Evolutionary conservation across 176 grass and related monocot species (phyloP), one percentile per base, ranked within the genome.

Genomic region (Poa annua): DNA sequence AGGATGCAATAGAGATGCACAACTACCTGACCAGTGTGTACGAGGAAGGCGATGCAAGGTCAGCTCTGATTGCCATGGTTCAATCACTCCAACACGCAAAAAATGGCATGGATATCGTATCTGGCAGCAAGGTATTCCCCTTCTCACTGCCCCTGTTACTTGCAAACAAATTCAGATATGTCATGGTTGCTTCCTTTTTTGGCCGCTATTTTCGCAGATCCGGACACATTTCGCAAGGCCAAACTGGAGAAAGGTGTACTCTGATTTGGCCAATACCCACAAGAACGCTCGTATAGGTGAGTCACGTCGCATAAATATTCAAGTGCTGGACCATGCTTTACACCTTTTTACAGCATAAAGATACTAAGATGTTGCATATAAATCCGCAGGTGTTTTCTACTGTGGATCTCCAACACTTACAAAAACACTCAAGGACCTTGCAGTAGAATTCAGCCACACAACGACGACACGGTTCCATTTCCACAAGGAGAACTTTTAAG

Each of bases 1-100:
- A 99, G 93, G 84, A 96, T 88, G 65, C 88, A 71, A 96, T 99
- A 78, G 97, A 99, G 81, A 99, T 99, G 93, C 97, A 99, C 85
- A 94, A 99, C 80, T 96, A 99, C 81, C 94, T 99, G 48, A 96
- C 97, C 35, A 99, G 97, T 68, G 93, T 99, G 50, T 99, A 99
- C n/a, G 97, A 99, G 85, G 97, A 99, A 92, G 97, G 97, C 0
- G 97, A 99, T 41, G 97, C 93, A 44, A 89, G 93, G 81, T 99
- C 97, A 32, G 88, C 97, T 52, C 81, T 99, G 36, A 99, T 99
- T 73, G 93, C 93, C 4, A 94, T 94, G 97, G 91, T 99, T 22
- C 97, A 99, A 45, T 89, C 87, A 66, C 97, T 99, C 83, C 97
- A 96, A 71, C 91, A 92, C 68, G 91, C 91, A 22, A 99, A 96